Evolutionary conservation across 2,329 filamentous ascomycete species (phyloP).

Genomic region (Colletotrichum brevisporum): DNA sequence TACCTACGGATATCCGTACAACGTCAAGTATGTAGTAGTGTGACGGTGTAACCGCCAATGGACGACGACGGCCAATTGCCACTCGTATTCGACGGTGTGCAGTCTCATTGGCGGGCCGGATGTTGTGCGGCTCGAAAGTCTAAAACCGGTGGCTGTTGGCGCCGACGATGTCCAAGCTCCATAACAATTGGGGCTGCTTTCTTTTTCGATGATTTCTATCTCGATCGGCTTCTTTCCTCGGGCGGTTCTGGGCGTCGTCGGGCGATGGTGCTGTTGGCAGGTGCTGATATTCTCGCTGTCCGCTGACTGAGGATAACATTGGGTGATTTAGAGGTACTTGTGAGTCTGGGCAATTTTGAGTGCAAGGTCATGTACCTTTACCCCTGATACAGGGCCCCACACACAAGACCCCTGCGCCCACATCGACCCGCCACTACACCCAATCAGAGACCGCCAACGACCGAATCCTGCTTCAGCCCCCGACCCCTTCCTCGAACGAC

Average conservation of each 20-base stretch:
- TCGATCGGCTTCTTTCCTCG: no score
- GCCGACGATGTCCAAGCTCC: background rate
- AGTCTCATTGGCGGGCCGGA: background rate
- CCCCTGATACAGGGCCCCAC: slow-evolving; percentile 17
- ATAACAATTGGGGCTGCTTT: no score
- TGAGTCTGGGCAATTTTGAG: background rate
- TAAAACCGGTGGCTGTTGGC: slow-evolving; percentile 29
- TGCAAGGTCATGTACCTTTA: background rate
- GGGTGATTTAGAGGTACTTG: no score
- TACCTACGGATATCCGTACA: no score
- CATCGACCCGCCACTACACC: background rate
- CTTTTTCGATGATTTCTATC: no score
- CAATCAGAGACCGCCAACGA: slow-evolving; percentile 18
- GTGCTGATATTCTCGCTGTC: no score
- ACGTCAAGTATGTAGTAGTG: no score
- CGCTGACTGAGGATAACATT: no score
- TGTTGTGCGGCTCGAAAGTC: slow-evolving; percentile 19
- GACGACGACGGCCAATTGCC: background rate
- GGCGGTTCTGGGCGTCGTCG: no score
- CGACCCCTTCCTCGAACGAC: slow-evolving; percentile 49
- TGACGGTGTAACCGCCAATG: background rate
- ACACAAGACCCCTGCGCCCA: slow-evolving; percentile 15
- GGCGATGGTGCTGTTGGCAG: no score
- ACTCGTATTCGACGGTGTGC: background rate
- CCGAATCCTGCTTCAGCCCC: slow-evolving; percentile 33